Percentiles rank a stretch among this genome's conserved stretches.
Evolutionary conservation across 1,139 yeast species (phyloP).

Genomic region (Hanseniaspora sp.): DNA sequence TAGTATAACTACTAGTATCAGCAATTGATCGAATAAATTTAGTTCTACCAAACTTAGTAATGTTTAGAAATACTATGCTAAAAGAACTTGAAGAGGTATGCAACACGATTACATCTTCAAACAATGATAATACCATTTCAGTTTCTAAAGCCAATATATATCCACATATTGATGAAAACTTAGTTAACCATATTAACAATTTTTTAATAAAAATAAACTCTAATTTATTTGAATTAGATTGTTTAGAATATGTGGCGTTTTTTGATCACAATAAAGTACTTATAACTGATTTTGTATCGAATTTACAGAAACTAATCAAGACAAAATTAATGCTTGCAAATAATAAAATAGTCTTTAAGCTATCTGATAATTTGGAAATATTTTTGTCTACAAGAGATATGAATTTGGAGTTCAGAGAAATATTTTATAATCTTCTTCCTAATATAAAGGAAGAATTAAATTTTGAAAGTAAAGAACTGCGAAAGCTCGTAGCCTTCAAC

Average conservation of each 20-base stretch:
- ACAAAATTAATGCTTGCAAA: neutral
- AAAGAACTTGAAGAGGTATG: too few relatives aligned
- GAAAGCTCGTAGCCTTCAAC: slow-evolving; percentile 19
- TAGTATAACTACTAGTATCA: too few relatives aligned
- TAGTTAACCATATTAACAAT: neutral
- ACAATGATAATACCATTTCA: too few relatives aligned
- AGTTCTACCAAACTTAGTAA: too few relatives aligned
- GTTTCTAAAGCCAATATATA: neutral
- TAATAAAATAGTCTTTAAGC: neutral
- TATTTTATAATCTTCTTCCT: slow-evolving; percentile 25
- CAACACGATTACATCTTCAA: too few relatives aligned
- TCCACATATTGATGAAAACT: neutral
- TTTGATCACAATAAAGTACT: neutral
- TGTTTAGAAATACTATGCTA: too few relatives aligned
- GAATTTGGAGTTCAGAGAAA: slow-evolving; percentile 28
- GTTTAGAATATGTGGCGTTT: neutral
- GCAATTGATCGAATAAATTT: too few relatives aligned
- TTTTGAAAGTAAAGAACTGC: slow-evolving; percentile 32
- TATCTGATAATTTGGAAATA: slow-evolving; percentile 35
- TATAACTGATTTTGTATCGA: neutral
- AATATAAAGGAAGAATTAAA: slow-evolving; percentile 20
- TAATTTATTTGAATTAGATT: neutral
- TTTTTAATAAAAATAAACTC: neutral
- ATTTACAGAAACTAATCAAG: neutral
- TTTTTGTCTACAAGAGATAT: slow-evolving; percentile 25